Conservation (phyloP, 495 filamentous ascomycete genomes). For the Hyaloscypha bicolor region DNA sequence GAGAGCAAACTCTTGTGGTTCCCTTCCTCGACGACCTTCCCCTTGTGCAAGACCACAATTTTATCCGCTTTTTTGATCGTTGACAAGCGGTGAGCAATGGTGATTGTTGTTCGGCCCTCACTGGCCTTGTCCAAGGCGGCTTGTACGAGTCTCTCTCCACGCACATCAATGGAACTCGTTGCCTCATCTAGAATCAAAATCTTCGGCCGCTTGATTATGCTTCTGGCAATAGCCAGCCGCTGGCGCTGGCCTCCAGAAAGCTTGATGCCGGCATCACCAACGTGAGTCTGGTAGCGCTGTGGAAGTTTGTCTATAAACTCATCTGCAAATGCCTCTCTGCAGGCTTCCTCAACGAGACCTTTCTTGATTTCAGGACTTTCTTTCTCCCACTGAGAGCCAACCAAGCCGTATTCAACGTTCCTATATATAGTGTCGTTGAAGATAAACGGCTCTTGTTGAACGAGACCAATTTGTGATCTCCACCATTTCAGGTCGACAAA, state of each 20-base stretch:
- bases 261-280: slow-evolving; percentile 50
- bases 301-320: slow-evolving; percentile 45
- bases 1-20: slow-evolving; percentile 50
- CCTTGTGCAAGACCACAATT: slow-evolving; percentile 61
- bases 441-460: slow-evolving; percentile 68
- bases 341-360: slow-evolving; percentile 58
- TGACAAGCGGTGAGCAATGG: slow-evolving; percentile 59
- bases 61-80: slow-evolving; percentile 60
- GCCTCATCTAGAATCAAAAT: slow-evolving; percentile 78
- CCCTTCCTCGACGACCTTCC: slow-evolving; percentile 58
- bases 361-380: slow-evolving; percentile 50
- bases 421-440: slow-evolving; percentile 62
- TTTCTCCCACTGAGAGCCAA: slow-evolving; percentile 63
- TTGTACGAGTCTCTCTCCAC: slow-evolving; percentile 70
- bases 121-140: slow-evolving; percentile 61
- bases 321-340: slow-evolving; percentile 62
- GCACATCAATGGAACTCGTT: slow-evolving; percentile 70
- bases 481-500: slow-evolving; percentile 58
- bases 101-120: slow-evolving; percentile 63
- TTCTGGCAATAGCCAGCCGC: slow-evolving; percentile 63
- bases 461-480: slow-evolving; percentile 59
- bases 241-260: slow-evolving; percentile 61
- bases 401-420: slow-evolving; percentile 67
- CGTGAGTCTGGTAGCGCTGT: slow-evolving; percentile 48
- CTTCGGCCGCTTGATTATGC: slow-evolving; percentile 67